These are phyloP conservation scores for Conringia planisiliqua DNA, from an alignment of 345 rosid genomes.

Conservation along the genomic window DNA sequence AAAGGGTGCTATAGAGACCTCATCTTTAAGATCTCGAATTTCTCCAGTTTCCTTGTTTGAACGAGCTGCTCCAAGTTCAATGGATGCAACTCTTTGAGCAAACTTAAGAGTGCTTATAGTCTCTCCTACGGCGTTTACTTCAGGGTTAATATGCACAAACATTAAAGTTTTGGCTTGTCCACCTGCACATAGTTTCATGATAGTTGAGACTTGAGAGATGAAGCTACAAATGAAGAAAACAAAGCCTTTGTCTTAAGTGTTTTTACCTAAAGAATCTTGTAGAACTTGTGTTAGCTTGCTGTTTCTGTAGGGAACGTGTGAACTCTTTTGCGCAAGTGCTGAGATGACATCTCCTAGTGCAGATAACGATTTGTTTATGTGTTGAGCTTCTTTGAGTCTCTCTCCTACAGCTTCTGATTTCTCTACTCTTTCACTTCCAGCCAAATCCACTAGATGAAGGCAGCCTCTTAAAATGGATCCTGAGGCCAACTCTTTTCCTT, in stretches of 20 bases:
- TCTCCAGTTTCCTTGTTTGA: slow-evolving; percentile 94
- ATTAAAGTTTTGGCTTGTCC: slow-evolving; percentile 97
- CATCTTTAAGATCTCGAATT: slow-evolving; percentile 83
- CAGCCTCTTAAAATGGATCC: slow-evolving; percentile 85
- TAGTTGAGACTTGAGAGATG: background rate
- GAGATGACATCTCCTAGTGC: slow-evolving; percentile 95
- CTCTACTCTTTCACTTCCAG: slow-evolving; percentile 98
- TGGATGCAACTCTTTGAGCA: slow-evolving; percentile 91
- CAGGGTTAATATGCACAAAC: slow-evolving; percentile 95
- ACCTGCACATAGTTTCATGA: slow-evolving; percentile 40
- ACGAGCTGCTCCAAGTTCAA: slow-evolving; percentile 94
- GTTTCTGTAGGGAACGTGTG: slow-evolving; percentile 89
- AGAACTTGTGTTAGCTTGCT: slow-evolving; percentile 98
- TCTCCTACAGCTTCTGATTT: slow-evolving; percentile 97
- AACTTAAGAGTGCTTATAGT: slow-evolving; percentile 95
- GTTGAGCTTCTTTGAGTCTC: slow-evolving; percentile 96
- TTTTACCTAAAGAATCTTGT: slow-evolving; percentile 87
- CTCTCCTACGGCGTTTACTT: slow-evolving; percentile 76
- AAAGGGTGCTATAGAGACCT: slow-evolving; percentile 45
- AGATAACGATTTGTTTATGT: slow-evolving; percentile 87
- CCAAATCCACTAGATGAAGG: slow-evolving; percentile 94
- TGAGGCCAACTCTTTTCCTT: slow-evolving; percentile 77
- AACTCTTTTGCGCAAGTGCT: slow-evolving; percentile 92
- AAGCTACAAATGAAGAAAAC: background rate
- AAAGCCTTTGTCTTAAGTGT: background rate